Evolutionary conservation across 768 basidiomycete species (phyloP).

Genomic region (Tulasnella sp.): DNA sequence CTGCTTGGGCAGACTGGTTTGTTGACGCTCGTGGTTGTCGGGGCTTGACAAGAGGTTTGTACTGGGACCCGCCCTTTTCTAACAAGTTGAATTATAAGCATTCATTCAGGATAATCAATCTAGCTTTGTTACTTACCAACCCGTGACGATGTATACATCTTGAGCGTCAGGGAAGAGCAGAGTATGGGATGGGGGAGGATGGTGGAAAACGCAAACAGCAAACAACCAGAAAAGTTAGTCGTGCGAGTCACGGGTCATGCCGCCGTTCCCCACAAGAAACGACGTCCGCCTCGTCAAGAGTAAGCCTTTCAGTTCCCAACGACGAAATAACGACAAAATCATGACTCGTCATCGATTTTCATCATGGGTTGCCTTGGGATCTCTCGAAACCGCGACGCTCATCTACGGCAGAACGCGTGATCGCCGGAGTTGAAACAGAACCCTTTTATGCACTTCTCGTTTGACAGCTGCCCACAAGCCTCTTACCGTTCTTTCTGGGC

Average conservation of each 20-base stretch:
- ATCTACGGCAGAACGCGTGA: not conserved
- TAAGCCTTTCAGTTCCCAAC: not conserved
- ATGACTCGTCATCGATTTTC: not conserved
- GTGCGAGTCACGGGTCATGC: not conserved
- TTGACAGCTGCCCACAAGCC: not conserved
- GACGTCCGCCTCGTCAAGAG: not conserved
- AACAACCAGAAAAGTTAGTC: slow-evolving; percentile 10
- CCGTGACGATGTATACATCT: slow-evolving; percentile 9
- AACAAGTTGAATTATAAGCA: not conserved
- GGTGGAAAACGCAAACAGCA: not conserved
- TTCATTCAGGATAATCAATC: not conserved
- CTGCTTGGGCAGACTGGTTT: not conserved
- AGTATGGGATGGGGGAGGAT: not conserved
- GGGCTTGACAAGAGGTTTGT: slow-evolving; percentile 20
- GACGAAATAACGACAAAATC: not conserved
- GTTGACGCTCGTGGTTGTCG: not conserved
- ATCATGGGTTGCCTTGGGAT: not conserved
- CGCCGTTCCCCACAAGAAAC: not conserved
- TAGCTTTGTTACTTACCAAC: not conserved
- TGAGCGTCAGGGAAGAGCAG: not conserved
- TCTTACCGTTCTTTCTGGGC: not conserved
- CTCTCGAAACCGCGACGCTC: not conserved
- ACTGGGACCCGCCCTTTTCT: slow-evolving; percentile 18
- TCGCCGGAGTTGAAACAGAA: not conserved
- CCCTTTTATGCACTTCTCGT: not conserved